phyloP scores from a whole-genome alignment of 139 green algal species.

The Diplosphaera chodatii region DNA sequence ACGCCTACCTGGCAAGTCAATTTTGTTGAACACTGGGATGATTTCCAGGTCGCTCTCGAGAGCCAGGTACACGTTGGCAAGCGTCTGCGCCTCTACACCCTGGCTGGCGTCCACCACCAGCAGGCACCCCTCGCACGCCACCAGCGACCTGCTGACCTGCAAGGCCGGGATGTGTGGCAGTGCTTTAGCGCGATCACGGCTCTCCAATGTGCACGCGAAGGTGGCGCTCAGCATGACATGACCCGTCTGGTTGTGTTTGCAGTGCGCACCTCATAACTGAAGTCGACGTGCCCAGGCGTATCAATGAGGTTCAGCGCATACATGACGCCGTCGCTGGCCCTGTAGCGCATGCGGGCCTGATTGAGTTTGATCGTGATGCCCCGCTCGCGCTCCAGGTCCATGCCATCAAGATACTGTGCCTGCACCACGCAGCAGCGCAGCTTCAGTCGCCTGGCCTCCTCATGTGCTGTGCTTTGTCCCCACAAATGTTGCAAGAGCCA shows the following conservation, averaged over 20 bases:
- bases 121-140: slow-evolving; percentile 93
- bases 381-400: slow-evolving; percentile 74
- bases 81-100: slow-evolving; percentile 96
- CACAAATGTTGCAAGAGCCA: too few species aligned
- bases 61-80: slow-evolving; percentile 97
- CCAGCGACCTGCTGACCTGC: slow-evolving; percentile 81
- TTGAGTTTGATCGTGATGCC: slow-evolving; percentile 96
- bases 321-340: slow-evolving; percentile 37
- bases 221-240: too few species aligned
- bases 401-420: slow-evolving; percentile 91
- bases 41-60: slow-evolving; percentile 96
- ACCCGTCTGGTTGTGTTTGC: too few species aligned
- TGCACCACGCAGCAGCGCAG: too few species aligned
- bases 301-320: slow-evolving; percentile 89
- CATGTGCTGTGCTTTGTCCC: too few species aligned
- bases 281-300: slow-evolving; percentile 87
- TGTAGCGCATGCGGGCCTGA: slow-evolving; percentile 88
- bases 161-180: too few species aligned
- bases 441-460: too few species aligned
- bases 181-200: too few species aligned
- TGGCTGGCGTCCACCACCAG: slow-evolving; percentile 95
- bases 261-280: slow-evolving; percentile 58
- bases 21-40: slow-evolving; percentile 96
- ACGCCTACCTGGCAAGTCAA: slow-evolving; percentile 83
- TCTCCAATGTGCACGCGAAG: too few species aligned